Evolutionary conservation across 2,329 filamentous ascomycete species (phyloP), one percentile per base, ranked within the genome.

Genomic region (Amylocarpus encephaloides): DNA sequence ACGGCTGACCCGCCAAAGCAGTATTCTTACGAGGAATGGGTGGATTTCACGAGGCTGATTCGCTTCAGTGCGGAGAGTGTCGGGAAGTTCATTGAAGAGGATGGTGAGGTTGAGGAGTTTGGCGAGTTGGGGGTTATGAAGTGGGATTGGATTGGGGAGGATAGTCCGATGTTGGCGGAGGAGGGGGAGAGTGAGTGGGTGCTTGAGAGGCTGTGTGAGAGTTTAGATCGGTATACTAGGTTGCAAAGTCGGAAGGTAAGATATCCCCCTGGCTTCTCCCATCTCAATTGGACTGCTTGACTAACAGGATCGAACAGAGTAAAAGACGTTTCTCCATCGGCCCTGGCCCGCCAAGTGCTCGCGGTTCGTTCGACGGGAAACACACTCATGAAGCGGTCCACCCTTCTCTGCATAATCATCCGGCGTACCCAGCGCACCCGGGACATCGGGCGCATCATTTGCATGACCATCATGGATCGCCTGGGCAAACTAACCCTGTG

Each of bases 121-220:
- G 75, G 78, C 16, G 72, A 78, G 16, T 76, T 79, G 30, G 80
- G 77, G 0, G 60, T 83, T 15, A 69, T 85, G 1, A 77, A 84
- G 32, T 86, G 83, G 83, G 83, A 87, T 61, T 88, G 84, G 84
- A 80, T 88, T 48, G 82, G 83, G 0, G 77, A 85, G 57, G 73
- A 80, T 50, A 84, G 80, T 59, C 84, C 84, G 0, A 78, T 88
- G 75, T 69, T 86, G 60, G 77, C 79, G 3, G 75, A 77, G 41
- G 68, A 78, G 53, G 76, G 71, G 6, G 84, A 88, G 66, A 73
- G 80, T 0, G 80, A 86, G 63, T 87, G 83, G 77, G 68, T 87
- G 49, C 67, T 88, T 2, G 77, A 84, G 62, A 72, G 81, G 32
- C 66, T 87, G 11, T 82, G 79, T 61, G 82, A 85, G 65, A 85